Base-by-base conservation (phyloP, 2,329 filamentous ascomycete species). In the Diaporthe amygdali region DNA sequence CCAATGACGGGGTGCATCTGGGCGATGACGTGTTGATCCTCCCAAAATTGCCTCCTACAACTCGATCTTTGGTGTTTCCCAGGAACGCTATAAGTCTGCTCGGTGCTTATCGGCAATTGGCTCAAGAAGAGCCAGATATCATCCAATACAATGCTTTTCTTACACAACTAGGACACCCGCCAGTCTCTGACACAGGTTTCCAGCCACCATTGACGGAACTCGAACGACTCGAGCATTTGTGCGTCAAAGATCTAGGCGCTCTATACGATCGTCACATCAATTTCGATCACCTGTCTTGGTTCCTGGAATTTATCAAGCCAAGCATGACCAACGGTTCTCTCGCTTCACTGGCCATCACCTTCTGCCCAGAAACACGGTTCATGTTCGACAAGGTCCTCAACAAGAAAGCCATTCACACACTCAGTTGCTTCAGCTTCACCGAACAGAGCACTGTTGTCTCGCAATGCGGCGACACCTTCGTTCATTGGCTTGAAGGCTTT, bases 291-390 rank as follows among this genome's bases (percentile, higher is more conserved):
- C 22, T 68, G 41, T 3, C 41, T n/a, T 59, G 52, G 66, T 49
- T 59, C 22, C 8, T 47, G 5, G 30, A 52, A 10, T 37, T 27
- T 10, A 30, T 73, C 7, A 10, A 34, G 34, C 47, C 64, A 20
- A 73, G 71, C 64, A 66, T 54, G 47, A 47, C 59, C 44, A 71
- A 59, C 9, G 64, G 69, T 5, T 54, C 47, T 12, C 55, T 73
- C 7, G 66, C 22, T 2, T 73, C 71, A 2, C 49, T 73, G 27
- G 68, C 67, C 27, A 30, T 73, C 5, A 46, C 41, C 3, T 71
- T 68, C 37, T 34, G n/a, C 25, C 5, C 8, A 12, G n/a, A 34
- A 1, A 27, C 25, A 20, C 47, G 15, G 17, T 3, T 1, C 10
- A 2, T 2, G 6, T 27, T 71, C 3, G 64, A 69, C 64, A 46